Percentiles rank a stretch among this genome's conserved stretches.
Evolutionary conservation across 495 filamentous ascomycete species (phyloP).

Genomic region (Xanthoparmelia taractica): DNA sequence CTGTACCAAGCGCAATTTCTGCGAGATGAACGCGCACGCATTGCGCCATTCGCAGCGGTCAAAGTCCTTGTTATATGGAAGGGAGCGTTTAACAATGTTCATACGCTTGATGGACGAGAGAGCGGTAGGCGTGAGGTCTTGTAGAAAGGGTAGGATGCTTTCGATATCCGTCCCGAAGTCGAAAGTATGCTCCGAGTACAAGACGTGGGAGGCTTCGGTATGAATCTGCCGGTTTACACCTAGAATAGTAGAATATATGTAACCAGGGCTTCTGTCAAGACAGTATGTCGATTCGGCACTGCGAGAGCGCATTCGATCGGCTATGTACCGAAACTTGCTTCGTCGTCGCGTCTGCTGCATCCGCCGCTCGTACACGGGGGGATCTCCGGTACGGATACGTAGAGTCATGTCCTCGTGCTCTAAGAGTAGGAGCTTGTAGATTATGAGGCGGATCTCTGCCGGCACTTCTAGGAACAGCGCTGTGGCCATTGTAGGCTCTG

Average conservation of each 20-base stretch:
- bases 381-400: constrained; percentile 13
- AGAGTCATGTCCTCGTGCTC: constrained; percentile 21
- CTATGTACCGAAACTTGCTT: constrained; percentile 14
- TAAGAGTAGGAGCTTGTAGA: constrained; percentile 36
- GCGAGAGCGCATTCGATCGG: constrained; percentile 19
- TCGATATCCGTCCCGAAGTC: constrained; percentile 47
- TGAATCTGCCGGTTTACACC: constrained; percentile 39
- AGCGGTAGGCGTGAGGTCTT: constrained; percentile 40
- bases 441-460: constrained; percentile 37
- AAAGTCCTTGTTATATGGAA: constrained; percentile 41
- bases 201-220: constrained; percentile 39
- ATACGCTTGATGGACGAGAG: constrained; percentile 38
- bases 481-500: not conserved
- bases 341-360: constrained; percentile 10
- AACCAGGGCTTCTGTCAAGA: constrained; percentile 6
- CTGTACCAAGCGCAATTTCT: constrained; percentile 30
- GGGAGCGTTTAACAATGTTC: constrained; percentile 41
- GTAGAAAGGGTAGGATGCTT: constrained; percentile 48
- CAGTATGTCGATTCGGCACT: constrained; percentile 16
- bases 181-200: constrained; percentile 46
- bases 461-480: constrained; percentile 28
- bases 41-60: constrained; percentile 46
- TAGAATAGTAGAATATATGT: constrained; percentile 36
- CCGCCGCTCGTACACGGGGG: constrained; percentile 3
- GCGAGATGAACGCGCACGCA: constrained; percentile 37